phyloP scores from a whole-genome alignment of 2,329 filamentous ascomycete genomes.

The Talaromyces sp. region DNA sequence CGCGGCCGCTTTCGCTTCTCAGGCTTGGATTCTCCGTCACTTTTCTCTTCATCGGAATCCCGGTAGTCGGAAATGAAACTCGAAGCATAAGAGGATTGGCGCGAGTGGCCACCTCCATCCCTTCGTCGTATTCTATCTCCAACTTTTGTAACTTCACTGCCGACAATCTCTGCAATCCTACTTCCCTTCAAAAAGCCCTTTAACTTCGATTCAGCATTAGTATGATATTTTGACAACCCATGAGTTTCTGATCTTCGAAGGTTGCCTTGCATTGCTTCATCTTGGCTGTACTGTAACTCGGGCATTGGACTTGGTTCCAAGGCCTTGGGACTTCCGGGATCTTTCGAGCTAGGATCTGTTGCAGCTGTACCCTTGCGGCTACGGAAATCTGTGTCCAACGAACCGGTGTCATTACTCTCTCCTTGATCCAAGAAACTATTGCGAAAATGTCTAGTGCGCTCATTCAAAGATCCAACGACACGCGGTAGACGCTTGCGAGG shows the following conservation, averaged over 20 bases:
- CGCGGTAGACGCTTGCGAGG: slow-evolving; percentile 50
- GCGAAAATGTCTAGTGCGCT: slow-evolving; percentile 32
- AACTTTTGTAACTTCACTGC: slow-evolving; percentile 57
- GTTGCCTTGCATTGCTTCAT: slow-evolving; percentile 17
- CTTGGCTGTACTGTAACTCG: slow-evolving; percentile 14
- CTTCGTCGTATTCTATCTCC: slow-evolving; percentile 56
- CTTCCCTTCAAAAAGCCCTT: slow-evolving; percentile 73
- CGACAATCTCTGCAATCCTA: slow-evolving; percentile 66
- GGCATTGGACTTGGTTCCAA: slow-evolving; percentile 25
- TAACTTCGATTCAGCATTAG: slow-evolving; percentile 48
- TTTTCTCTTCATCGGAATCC: slow-evolving; percentile 41
- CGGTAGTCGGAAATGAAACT: slow-evolving; percentile 43
- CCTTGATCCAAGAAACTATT: slow-evolving; percentile 34
- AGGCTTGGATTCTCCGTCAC: slow-evolving; percentile 22
- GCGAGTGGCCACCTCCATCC: slow-evolving; percentile 42
- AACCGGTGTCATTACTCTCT: slow-evolving; percentile 16
- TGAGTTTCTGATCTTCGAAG: slow-evolving; percentile 20
- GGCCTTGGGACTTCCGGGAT: slow-evolving; percentile 13
- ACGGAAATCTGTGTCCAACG: slow-evolving; percentile 14
- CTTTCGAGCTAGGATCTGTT: slow-evolving; percentile 10
- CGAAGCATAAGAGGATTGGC: slow-evolving; percentile 39
- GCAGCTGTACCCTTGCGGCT: slow-evolving; percentile 5
- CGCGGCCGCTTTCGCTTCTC: slow-evolving; percentile 23
- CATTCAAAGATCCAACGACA: slow-evolving; percentile 35
- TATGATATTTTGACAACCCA: slow-evolving; percentile 21